Base-by-base conservation (phyloP, 208 protist genomes). In the Trypanosoma boissoni region DNA sequence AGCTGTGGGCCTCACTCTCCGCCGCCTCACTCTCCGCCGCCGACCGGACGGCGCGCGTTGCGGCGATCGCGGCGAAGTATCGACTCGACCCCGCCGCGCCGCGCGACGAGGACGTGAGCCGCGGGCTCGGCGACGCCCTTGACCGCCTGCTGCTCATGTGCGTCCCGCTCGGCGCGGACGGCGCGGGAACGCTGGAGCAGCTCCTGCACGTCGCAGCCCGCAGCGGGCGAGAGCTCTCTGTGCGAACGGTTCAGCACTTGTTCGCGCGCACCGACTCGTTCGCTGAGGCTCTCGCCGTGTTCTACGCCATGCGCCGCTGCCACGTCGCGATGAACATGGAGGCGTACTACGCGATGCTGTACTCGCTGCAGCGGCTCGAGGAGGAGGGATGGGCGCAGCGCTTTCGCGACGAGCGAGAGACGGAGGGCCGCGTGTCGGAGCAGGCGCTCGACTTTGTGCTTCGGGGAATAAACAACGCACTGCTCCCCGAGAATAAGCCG, bases 331-430 rank as follows among this genome's bases (percentile, higher is more conserved):
- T 96, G 86, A 89, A 84, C 58, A 91, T 91, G 76, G 80, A 93
- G 65, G 67, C 77, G 6, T 96, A 96, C 65, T 86, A 94, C 63
- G 83, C 86, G n/a, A 96, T 96, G 90, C 62, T 96, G 48, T 96
- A 91, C 66, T 92, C 85, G 4, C 70, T 96, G 51, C 90, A 94
- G 79, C 74, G 86, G 3, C 73, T 96, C 16, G 86, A 94, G 63
- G 90, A 96, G 53, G 86, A 96, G 65, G 83, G 83, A 3, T 96
- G 86, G 85, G 90, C 80, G 3, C 52, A 80, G 51, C 83, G 78
- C 18, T 94, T 94, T 61, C 72, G 72, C 55, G 78, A 88, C 26
- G 86, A 96, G 59, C 76, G 10, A 26, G 58, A 65, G 39, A 49
- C 74, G n/a, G 39, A 68, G 20, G 69, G 54, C 28, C 44, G 21